Evolutionary conservation across 352 stramenopile genomes (phyloP).

Genomic region (Phytophthora sojae): DNA sequence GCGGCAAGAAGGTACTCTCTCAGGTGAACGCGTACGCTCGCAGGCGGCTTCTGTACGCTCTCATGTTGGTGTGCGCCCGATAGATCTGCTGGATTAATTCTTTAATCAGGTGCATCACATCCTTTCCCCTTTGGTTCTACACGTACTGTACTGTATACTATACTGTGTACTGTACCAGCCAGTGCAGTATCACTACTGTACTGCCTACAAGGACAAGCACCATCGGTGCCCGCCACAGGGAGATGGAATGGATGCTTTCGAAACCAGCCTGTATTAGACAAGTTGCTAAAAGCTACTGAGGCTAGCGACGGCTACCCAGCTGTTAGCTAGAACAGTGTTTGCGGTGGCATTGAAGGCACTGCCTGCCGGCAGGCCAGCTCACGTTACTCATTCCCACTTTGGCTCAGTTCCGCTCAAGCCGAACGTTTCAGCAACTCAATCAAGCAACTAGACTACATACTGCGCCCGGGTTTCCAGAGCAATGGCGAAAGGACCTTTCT

Average conservation of each 20-base stretch:
- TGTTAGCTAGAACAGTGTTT: neutral
- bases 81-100: slow-evolving; percentile 10
- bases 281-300: slow-evolving; percentile 1
- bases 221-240: no score
- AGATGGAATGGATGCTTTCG: no score
- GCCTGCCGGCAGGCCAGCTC: no score
- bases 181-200: no score
- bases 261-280: neutral
- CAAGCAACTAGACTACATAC: neutral
- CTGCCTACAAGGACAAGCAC: no score
- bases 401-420: neutral
- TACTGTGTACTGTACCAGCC: no score
- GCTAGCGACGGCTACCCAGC: neutral
- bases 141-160: no score
- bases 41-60: neutral
- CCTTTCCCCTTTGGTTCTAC: no score
- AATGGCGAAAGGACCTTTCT: slow-evolving; percentile 21
- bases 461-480: neutral
- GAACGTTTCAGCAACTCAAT: neutral
- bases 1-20: slow-evolving; percentile 1
- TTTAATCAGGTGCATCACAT: neutral
- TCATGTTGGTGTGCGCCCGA: neutral
- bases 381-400: slow-evolving; percentile 7
- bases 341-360: no score
- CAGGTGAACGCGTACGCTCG: neutral